Percentiles rank a stretch among this genome's conserved stretches.
phyloP scores from a whole-genome alignment of 2,329 filamentous ascomycete genomes.

The Paecilomyces sp. region DNA sequence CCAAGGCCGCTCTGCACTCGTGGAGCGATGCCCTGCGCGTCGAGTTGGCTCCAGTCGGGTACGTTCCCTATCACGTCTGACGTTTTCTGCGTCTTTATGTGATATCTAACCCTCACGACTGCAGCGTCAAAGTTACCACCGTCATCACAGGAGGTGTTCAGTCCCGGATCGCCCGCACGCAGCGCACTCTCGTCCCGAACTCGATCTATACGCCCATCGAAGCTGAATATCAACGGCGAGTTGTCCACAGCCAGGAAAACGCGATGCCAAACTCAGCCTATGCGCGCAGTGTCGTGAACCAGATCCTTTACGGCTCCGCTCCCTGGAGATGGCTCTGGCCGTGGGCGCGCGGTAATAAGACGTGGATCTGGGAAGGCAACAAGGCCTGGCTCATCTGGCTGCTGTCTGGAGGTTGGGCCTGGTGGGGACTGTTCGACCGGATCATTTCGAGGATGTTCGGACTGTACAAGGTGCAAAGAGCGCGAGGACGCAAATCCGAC shows the following conservation, averaged over 20 bases:
- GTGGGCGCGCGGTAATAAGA: slow-evolving; percentile 28
- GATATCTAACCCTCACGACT: slow-evolving; percentile 1
- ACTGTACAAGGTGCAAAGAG: slow-evolving; percentile 37
- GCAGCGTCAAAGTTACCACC: slow-evolving; percentile 44
- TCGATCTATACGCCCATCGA: slow-evolving; percentile 48
- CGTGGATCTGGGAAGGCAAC: slow-evolving; percentile 44
- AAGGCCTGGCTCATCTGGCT: slow-evolving; percentile 37
- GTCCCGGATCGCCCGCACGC: slow-evolving; percentile 49
- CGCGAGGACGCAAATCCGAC: slow-evolving; percentile 12
- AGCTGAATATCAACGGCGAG: slow-evolving; percentile 44
- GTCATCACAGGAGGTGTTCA: slow-evolving; percentile 55
- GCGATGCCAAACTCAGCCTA: slow-evolving; percentile 48
- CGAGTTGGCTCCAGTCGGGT: slow-evolving; percentile 46
- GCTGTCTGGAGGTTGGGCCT: slow-evolving; percentile 41
- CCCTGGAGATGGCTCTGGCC: slow-evolving; percentile 47
- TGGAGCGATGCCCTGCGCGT: slow-evolving; percentile 53
- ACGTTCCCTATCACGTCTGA: slow-evolving; percentile 4
- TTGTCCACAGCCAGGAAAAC: slow-evolving; percentile 48
- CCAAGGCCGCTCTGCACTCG: slow-evolving; percentile 53
- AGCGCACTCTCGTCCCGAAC: slow-evolving; percentile 40
- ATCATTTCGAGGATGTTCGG: slow-evolving; percentile 47
- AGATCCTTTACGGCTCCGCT: slow-evolving; percentile 42
- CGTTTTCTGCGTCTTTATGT: background rate
- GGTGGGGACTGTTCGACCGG: slow-evolving; percentile 30
- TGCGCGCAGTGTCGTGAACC: slow-evolving; percentile 47